Percentiles rank a stretch among this genome's conserved stretches.
phyloP scores from a whole-genome alignment of 2,329 filamentous ascomycete species.

The Diaporthe sp. region DNA sequence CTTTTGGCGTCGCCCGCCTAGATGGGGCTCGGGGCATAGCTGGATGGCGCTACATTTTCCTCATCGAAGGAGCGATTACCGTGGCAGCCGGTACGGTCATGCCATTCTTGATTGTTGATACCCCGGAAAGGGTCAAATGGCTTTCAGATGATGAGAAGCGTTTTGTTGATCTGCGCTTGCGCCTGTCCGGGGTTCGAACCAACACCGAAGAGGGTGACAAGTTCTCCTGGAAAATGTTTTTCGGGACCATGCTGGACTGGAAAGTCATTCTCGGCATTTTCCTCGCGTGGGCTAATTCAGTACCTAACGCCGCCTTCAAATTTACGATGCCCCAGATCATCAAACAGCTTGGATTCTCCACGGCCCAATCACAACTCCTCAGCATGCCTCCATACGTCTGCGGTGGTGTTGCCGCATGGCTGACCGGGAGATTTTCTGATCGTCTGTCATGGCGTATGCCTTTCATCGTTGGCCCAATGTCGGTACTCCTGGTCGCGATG shows the following conservation, averaged over 20 bases:
- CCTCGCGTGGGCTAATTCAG: neutral
- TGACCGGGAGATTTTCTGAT: too few relatives aligned
- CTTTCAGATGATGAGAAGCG: neutral
- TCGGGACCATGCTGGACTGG: neutral
- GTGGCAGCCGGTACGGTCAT: conserved; percentile 48
- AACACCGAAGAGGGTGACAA: neutral
- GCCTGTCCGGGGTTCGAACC: neutral
- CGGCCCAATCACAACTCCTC: neutral
- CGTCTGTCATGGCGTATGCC: too few relatives aligned
- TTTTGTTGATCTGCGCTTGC: neutral
- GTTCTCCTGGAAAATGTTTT: neutral
- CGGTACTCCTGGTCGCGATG: too few relatives aligned
- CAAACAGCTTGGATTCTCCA: neutral
- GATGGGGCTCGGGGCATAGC: conserved; percentile 55
- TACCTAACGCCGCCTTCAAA: neutral
- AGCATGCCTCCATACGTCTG: neutral
- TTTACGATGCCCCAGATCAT: neutral
- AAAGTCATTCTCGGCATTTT: neutral
- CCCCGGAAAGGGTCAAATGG: too few relatives aligned
- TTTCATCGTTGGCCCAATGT: too few relatives aligned
- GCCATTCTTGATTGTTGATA: too few relatives aligned
- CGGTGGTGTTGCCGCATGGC: neutral
- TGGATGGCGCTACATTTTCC: conserved; percentile 62
- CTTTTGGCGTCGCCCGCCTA: conserved; percentile 60
- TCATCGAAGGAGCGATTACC: conserved; percentile 60